Evolutionary conservation across 192 early-diverging fungal species (phyloP).

Genomic region (Rhizoclosmatium sp.): DNA sequence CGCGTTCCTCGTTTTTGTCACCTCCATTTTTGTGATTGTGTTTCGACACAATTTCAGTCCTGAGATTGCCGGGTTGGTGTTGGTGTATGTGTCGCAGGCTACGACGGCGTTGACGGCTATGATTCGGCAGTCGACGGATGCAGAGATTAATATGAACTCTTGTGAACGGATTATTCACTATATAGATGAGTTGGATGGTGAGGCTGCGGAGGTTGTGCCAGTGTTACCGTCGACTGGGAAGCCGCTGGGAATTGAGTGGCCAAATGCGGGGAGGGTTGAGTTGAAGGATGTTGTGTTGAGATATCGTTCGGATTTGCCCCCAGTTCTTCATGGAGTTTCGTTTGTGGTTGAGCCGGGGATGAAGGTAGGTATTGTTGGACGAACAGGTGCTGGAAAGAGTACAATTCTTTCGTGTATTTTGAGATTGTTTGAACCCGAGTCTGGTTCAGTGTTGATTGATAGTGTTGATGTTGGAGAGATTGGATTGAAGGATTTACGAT

Average conservation of each 20-base stretch:
- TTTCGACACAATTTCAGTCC: conserved; percentile 64
- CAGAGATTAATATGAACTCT: background rate
- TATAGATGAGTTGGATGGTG: conserved; percentile 8
- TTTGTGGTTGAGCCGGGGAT: conserved; percentile 70
- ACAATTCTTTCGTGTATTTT: conserved; percentile 70
- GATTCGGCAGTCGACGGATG: conserved; percentile 43
- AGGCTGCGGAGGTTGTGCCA: conserved; percentile 61
- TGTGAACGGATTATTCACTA: conserved; percentile 18
- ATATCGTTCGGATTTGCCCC: conserved; percentile 55
- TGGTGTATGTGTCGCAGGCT: conserved; percentile 83
- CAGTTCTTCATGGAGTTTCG: conserved; percentile 72
- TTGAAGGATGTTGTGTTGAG: conserved; percentile 65
- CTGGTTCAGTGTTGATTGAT: conserved; percentile 67
- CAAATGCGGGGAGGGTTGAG: conserved; percentile 52
- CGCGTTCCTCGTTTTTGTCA: conserved; percentile 35
- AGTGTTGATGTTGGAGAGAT: conserved; percentile 63
- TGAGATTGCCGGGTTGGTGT: conserved; percentile 81
- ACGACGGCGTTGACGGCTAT: conserved; percentile 79
- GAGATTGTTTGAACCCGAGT: conserved; percentile 65
- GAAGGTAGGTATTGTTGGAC: conserved; percentile 84
- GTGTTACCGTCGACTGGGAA: background rate
- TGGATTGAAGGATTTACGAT: conserved; percentile 60
- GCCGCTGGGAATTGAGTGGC: conserved; percentile 23
- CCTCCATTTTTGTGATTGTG: conserved; percentile 70
- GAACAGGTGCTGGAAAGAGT: conserved; percentile 81